phyloP scores from a whole-genome alignment of 148 eudicot genomes.

The Limonium bicolor region DNA sequence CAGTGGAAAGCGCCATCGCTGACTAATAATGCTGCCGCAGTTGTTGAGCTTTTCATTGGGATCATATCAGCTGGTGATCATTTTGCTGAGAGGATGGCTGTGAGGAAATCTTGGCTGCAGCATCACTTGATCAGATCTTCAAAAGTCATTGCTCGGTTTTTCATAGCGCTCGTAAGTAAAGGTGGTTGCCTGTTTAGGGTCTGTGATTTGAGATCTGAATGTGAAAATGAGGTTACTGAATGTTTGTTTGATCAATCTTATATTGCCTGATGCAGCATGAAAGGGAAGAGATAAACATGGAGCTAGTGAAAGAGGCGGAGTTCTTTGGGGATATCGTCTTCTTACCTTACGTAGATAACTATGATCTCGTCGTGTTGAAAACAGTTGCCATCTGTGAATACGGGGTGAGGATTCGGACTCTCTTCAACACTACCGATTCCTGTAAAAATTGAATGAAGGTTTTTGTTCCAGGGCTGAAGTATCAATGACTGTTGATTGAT shows the following conservation, averaged over 20 bases:
- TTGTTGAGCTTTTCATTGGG: slow-evolving; percentile 48
- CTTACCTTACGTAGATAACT: slow-evolving; percentile 71
- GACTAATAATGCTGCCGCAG: slow-evolving; percentile 22
- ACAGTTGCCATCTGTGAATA: slow-evolving; percentile 76
- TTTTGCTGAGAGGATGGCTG: slow-evolving; percentile 82
- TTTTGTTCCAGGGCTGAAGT: background rate
- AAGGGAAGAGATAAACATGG: slow-evolving; percentile 40
- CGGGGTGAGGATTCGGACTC: slow-evolving; percentile 36
- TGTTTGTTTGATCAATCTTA: too few relatives aligned
- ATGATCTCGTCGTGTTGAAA: slow-evolving; percentile 84
- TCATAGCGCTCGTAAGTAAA: slow-evolving; percentile 56
- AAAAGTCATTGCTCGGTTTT: slow-evolving; percentile 51
- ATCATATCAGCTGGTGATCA: slow-evolving; percentile 71
- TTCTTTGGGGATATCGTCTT: slow-evolving; percentile 40
- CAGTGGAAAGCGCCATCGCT: slow-evolving; percentile 15
- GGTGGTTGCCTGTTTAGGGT: background rate
- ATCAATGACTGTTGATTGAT: background rate
- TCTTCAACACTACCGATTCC: too few relatives aligned
- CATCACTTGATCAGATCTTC: slow-evolving; percentile 33
- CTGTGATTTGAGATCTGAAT: background rate
- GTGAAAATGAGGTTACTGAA: too few relatives aligned
- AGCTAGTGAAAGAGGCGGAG: background rate
- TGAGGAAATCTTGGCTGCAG: slow-evolving; percentile 82
- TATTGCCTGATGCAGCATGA: too few relatives aligned
- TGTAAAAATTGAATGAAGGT: background rate